Percentiles rank a stretch among this genome's conserved stretches.
Conservation (phyloP, 1,284 basidiomycete species). For the Apiotrichum mycotoxinovorans region DNA sequence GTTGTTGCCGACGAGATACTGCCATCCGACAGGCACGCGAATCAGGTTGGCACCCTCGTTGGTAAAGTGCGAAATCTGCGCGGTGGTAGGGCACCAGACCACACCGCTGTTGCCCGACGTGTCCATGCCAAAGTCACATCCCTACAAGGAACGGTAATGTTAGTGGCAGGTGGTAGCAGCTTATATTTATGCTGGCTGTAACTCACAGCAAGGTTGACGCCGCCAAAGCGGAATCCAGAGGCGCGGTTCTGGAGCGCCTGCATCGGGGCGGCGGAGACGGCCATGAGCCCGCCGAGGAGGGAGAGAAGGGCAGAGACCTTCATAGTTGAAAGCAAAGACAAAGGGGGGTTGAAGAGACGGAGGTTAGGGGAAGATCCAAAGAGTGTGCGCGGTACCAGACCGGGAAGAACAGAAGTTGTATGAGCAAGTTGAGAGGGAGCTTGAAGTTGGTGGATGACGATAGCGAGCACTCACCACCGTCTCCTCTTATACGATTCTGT, state of each 20-base stretch:
- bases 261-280: conserved; percentile 14
- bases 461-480: too few species aligned
- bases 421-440: background rate
- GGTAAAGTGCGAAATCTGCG: conserved; percentile 60
- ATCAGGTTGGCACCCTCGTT: conserved; percentile 40
- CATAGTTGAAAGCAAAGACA: conserved; percentile 1
- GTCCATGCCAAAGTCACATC: conserved; percentile 37
- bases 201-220: conserved; percentile 40
- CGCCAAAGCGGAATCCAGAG: conserved; percentile 31
- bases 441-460: background rate
- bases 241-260: conserved; percentile 22
- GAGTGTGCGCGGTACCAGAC: background rate
- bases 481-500: too few species aligned
- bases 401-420: background rate
- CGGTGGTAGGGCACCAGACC: conserved; percentile 50
- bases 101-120: conserved; percentile 25
- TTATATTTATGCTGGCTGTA: too few species aligned
- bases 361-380: background rate
- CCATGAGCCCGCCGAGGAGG: conserved; percentile 11
- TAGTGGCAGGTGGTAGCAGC: too few species aligned
- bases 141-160: conserved; percentile 13
- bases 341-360: background rate
- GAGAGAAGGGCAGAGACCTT: conserved; percentile 11
- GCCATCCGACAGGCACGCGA: conserved; percentile 57
- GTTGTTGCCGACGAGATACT: conserved; percentile 56